Evolutionary conservation across 2,329 filamentous ascomycete species (phyloP), one percentile per base, ranked within the genome.

Genomic region (Pseudogymnoascus sp.): DNA sequence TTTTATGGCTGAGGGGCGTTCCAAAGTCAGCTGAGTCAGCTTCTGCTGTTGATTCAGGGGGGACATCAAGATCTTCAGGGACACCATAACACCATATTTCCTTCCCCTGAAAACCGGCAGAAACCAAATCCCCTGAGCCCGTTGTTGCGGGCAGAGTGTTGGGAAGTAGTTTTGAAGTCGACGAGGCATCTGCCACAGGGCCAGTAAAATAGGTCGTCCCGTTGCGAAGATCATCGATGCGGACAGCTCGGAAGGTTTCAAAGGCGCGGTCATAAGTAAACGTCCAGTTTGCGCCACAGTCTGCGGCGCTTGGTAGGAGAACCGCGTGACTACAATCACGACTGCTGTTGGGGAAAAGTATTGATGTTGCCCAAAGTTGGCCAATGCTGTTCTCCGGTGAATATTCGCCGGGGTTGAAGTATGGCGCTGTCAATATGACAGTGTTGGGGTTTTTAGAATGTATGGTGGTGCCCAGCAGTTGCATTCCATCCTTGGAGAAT

Each of bases 281-380:
- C 0, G 89, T 83, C 88, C 89, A 93, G 65, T 79, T 83, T 26
- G 88, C 85, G 72, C 91, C 89, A 62, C 86, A 83, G 40, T 83
- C 70, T 13, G 64, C 64, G 26, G 66, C 59, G 59, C 65, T 72
- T 15, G 72, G 72, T 15, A 93, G 77, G 53, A 93, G 74, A 1
- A 89, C 86, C 19, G 89, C 88, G 74, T 93, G 89, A 68, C 88
- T 91, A 71, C 89, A 92, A 67, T 90, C 88, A 60, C 86, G 83
- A 68, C 87, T 91, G n/a, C 86, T 88, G 68, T 92, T 90, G 3
- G 90, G 90, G 63, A 93, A 93, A 2, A 95, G 77, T 53, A 95
- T 93, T 35, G 91, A 92, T 0, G 89, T 91, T 6, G 90, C 93
- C 90, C 90, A 95, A 71, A 93, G 82, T 23, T 87, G 84, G 72